Conservation (phyloP, 2,329 filamentous ascomycete genomes). For the Tetracladium maxilliforme region DNA sequence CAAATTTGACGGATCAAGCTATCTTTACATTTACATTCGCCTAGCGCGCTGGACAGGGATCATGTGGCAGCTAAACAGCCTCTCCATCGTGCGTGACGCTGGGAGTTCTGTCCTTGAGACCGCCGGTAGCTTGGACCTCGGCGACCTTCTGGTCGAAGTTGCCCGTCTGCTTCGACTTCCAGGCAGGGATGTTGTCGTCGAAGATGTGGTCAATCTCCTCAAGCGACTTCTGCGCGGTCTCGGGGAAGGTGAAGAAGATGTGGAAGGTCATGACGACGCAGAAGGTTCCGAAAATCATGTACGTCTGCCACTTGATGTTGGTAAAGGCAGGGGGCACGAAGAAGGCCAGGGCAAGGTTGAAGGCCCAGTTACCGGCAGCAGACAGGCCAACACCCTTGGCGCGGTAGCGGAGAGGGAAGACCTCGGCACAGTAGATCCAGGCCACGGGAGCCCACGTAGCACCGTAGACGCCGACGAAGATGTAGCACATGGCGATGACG, state of each 20-base stretch:
- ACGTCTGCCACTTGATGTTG: slow-evolving; percentile 36
- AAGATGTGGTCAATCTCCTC: slow-evolving; percentile 24
- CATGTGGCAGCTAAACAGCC: too few species aligned
- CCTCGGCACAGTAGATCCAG: slow-evolving; percentile 50
- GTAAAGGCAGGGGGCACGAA: slow-evolving; percentile 40
- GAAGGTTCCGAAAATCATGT: slow-evolving; percentile 18
- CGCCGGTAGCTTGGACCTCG: too few species aligned
- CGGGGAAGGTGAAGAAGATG: slow-evolving; percentile 24
- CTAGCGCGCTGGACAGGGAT: too few species aligned
- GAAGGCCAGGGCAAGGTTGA: slow-evolving; percentile 42
- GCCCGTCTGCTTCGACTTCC: slow-evolving; percentile 22
- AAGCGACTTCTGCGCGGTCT: slow-evolving; percentile 24
- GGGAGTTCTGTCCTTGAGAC: too few species aligned
- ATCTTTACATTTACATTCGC: too few species aligned
- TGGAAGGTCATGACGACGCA: slow-evolving; percentile 26
- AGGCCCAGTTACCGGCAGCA: slow-evolving; percentile 34
- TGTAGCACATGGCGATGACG: slow-evolving; percentile 48
- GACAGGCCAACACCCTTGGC: slow-evolving; percentile 41
- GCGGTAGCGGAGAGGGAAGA: slow-evolving; percentile 43
- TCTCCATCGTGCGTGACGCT: too few species aligned
- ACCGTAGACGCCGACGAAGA: slow-evolving; percentile 46
- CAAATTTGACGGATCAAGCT: too few species aligned
- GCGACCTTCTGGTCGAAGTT: too few species aligned
- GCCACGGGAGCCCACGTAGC: slow-evolving; percentile 44
- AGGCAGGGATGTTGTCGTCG: slow-evolving; percentile 14